Evolutionary conservation across 495 filamentous ascomycete genomes (phyloP), one percentile per base, ranked within the genome.

Genomic region (Penicillium daleae): DNA sequence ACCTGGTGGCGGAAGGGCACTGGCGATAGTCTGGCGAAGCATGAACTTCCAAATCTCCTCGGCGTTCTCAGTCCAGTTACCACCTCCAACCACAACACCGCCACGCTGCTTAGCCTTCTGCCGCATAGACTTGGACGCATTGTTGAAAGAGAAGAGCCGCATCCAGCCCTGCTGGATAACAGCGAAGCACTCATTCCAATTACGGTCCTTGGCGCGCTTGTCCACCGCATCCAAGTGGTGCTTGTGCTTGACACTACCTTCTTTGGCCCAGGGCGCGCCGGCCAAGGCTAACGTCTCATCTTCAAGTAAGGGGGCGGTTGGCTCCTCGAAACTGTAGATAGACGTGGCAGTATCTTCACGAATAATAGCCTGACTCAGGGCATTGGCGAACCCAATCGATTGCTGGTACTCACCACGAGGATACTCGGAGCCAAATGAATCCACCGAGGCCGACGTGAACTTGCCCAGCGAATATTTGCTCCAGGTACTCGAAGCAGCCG

Each of bases 341-440:
- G 82, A 85, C 46, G 83, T 77, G 7, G 87, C 82, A 46, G 85
- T 82, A 66, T 98, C 95, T 70, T 97, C 96, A 22, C 96, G 89
- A 62, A 97, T 97, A 67, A 98, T 99, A 19, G 95, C 95, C 70
- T 96, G 96, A 65, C 91, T 96, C 3, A 99, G 84, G 17, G 95
- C 95, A 76, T 97, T 98, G 40, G 96, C 95, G 71, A 99, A 99
- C 0, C 95, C 95, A 68, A 99, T 97, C 0, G 93, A 96, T 70
- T 96, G 93, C 68, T 97, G 92, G 69, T 93, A 97, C 67, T 96
- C 95, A 26, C 87, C 88, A 29, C 87, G 87, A 3, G 87, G 88
- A 74, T 87, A 91, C n/a, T 85, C 82, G 2, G 90, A 93, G 19
- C 87, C 86, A 65, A 97, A 85, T 0, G 92, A 96, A 74, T 95